Conservation (phyloP, 108 stramenopile genomes). For the Cyclostephanos invisitatus region DNA sequence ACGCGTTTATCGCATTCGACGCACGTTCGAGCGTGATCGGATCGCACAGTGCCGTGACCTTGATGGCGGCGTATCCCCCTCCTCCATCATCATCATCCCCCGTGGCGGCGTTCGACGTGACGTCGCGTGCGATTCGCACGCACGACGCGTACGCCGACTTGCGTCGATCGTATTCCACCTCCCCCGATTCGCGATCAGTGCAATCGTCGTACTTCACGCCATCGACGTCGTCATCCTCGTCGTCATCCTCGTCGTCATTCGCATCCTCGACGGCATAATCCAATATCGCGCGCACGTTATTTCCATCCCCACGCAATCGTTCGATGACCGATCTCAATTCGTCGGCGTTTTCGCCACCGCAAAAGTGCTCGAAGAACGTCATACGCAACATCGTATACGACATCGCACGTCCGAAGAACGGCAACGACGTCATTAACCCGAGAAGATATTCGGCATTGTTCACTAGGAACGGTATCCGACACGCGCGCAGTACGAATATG, state of each 20-base stretch:
- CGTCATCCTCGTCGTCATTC: not conserved
- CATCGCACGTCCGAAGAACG: conserved; percentile 52
- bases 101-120: conserved; percentile 21
- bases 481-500: conserved; percentile 60
- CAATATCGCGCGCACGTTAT: conserved; percentile 87
- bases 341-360: conserved; percentile 85
- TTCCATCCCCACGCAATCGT: conserved; percentile 41
- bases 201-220: not conserved
- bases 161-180: conserved; percentile 82
- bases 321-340: conserved; percentile 68
- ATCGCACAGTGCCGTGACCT: conserved; percentile 94
- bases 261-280: conserved; percentile 98
- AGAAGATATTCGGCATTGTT: conserved; percentile 60
- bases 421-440: conserved; percentile 50
- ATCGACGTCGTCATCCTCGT: not conserved
- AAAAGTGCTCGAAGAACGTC: conserved; percentile 96
- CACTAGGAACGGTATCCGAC: conserved; percentile 65
- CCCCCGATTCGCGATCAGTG: conserved; percentile 90
- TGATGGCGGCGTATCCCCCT: conserved; percentile 91
- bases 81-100: not conserved
- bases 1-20: conserved; percentile 78
- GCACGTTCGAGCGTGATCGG: conserved; percentile 87
- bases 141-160: conserved; percentile 70
- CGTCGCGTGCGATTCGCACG: conserved; percentile 80
- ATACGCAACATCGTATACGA: conserved; percentile 64